A percentile compares a stretch with the other conserved stretches of the same genome.
These are phyloP conservation scores for Pestalotiopsis fici DNA, from an alignment of 2,329 filamentous ascomycete species.

Conservation along the genomic window DNA sequence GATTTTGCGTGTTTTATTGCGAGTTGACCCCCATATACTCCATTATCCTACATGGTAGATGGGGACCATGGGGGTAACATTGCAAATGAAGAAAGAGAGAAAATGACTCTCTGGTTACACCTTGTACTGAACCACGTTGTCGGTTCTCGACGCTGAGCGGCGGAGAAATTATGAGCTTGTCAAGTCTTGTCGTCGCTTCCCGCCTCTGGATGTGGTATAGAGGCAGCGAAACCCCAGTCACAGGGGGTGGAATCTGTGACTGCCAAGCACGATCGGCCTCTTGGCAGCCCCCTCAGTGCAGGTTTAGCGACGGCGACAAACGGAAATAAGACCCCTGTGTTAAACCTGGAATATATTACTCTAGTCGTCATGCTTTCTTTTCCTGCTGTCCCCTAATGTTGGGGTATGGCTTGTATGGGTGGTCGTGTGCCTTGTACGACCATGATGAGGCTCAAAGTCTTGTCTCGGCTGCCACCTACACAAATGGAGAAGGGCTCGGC, in stretches of 20 bases:
- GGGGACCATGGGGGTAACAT: neutral
- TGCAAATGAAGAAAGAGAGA: too few relatives aligned
- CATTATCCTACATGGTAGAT: neutral
- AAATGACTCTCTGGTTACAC: neutral
- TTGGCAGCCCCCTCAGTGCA: neutral
- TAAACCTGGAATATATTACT: constrained; percentile 4
- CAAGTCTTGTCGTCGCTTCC: neutral
- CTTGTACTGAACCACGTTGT: neutral
- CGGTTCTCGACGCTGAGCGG: constrained; percentile 4
- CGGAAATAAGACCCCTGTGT: neutral
- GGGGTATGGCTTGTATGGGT: neutral
- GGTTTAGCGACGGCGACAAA: neutral
- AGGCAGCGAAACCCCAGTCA: neutral
- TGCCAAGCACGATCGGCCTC: constrained; percentile 7
- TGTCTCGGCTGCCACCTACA: neutral
- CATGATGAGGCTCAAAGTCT: constrained; percentile 3
- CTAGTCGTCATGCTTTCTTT: constrained; percentile 1
- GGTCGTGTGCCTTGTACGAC: neutral
- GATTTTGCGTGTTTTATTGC: neutral
- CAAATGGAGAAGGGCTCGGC: neutral
- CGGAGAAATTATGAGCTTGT: constrained; percentile 2
- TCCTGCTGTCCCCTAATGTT: neutral
- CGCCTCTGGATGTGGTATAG: neutral
- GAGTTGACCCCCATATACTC: neutral
- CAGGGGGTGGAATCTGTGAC: neutral